phyloP scores from a whole-genome alignment of 139 green algal genomes.

The Pleodorina starrii region DNA sequence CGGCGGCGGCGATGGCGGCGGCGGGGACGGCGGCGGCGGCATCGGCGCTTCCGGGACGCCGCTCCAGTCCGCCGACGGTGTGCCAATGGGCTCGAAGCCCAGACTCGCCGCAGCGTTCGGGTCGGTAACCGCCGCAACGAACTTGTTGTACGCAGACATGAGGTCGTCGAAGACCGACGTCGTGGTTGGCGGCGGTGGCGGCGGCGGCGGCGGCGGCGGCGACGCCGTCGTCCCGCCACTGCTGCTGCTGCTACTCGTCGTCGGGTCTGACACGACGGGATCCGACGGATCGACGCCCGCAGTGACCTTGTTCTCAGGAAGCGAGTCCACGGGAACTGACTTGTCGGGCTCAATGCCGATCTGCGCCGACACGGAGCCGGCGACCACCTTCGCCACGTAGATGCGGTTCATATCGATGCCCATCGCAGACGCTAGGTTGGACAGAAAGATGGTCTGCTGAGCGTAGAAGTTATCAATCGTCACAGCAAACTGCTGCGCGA shows the following conservation, averaged over 20 bases:
- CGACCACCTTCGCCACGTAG: conserved; percentile 24
- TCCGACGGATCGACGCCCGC: background rate
- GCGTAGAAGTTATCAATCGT: conserved; percentile 40
- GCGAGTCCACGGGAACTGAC: background rate
- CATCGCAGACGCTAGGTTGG: conserved; percentile 19
- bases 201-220: background rate
- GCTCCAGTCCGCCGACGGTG: background rate
- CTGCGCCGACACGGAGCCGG: background rate
- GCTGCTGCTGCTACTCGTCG: background rate
- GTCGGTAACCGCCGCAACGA: background rate
- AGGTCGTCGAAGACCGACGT: background rate
- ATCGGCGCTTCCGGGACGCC: background rate
- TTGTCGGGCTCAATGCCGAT: background rate
- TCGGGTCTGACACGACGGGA: background rate
- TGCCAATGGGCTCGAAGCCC: background rate
- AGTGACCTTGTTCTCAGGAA: background rate
- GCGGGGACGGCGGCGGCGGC: background rate
- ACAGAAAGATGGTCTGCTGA: background rate
- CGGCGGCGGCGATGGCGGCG: background rate
- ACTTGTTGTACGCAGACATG: background rate
- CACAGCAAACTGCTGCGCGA: conserved; percentile 9
- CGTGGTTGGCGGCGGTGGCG: background rate
- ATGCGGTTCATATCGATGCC: background rate
- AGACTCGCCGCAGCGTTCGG: background rate
- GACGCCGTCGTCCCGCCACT: background rate